Evolutionary conservation across 495 filamentous ascomycete genomes (phyloP).

Genomic region (Penicillium parvum): DNA sequence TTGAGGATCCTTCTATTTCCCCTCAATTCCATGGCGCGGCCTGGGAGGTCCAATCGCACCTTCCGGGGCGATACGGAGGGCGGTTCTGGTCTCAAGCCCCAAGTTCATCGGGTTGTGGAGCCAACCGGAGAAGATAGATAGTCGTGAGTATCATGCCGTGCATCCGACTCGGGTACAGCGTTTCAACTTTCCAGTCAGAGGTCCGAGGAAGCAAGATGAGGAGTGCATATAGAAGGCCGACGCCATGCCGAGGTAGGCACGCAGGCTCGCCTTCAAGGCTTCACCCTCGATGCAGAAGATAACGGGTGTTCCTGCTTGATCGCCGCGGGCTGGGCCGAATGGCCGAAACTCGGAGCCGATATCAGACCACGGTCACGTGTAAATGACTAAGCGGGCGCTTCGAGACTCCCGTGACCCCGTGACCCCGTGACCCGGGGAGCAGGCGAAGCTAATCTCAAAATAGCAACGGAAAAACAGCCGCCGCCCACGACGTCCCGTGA

Average conservation of each 20-base stretch:
- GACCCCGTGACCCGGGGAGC: slow-evolving; percentile 5
- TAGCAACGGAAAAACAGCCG: slow-evolving; percentile 15
- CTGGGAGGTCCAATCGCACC: slow-evolving; percentile 3
- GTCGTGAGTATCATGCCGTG: neutral
- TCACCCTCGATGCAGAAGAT: too few relatives aligned
- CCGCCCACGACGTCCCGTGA: slow-evolving; percentile 16
- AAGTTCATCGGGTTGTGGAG: slow-evolving; percentile 18
- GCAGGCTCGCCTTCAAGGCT: neutral
- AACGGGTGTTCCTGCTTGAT: neutral
- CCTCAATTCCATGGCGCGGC: slow-evolving; percentile 4
- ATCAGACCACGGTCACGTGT: slow-evolving; percentile 1
- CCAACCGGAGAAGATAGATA: slow-evolving; percentile 4
- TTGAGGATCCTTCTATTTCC: neutral
- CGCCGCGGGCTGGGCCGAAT: neutral
- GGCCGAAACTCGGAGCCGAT: slow-evolving; percentile 6
- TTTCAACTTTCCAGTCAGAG: too few relatives aligned
- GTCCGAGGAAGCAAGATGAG: too few relatives aligned
- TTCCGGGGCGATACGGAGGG: slow-evolving; percentile 1
- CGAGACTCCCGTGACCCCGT: neutral
- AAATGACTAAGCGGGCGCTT: neutral
- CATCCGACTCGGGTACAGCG: slow-evolving; percentile 9
- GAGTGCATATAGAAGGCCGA: too few relatives aligned
- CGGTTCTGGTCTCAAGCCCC: slow-evolving; percentile 8
- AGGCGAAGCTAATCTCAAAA: slow-evolving; percentile 6
- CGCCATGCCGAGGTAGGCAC: slow-evolving; percentile 1